These are phyloP conservation scores for Fonticula alba DNA, from an alignment of 78 protist genomes.

Conservation along the genomic window DNA sequence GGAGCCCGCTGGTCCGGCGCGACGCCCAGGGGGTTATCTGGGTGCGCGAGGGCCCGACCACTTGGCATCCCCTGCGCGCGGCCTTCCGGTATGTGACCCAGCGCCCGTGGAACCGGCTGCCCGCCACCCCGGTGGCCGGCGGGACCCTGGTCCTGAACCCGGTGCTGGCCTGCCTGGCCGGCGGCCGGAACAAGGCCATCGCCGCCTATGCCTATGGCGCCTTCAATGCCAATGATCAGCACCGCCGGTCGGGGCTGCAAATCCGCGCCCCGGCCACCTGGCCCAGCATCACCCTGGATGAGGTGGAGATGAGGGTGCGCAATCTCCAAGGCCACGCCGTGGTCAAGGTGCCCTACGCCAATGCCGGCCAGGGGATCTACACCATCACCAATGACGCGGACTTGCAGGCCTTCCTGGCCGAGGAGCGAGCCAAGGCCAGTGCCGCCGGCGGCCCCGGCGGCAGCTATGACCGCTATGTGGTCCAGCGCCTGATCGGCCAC, in stretches of 20 bases:
- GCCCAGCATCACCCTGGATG: slow-evolving; percentile 8
- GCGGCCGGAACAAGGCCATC: slow-evolving; percentile 42
- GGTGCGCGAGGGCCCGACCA: neutral
- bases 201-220: slow-evolving; percentile 32
- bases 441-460: too few relatives aligned
- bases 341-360: slow-evolving; percentile 27
- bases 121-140: slow-evolving; percentile 7
- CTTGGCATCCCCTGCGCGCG: slow-evolving; percentile 20
- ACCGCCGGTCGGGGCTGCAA: slow-evolving; percentile 7
- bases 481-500: slow-evolving; percentile 39
- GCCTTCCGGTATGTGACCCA: slow-evolving; percentile 40
- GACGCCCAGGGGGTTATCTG: neutral
- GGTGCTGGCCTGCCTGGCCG: slow-evolving; percentile 27
- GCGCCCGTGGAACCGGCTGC: slow-evolving; percentile 42
- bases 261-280: slow-evolving; percentile 27
- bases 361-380: slow-evolving; percentile 40
- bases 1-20: too few relatives aligned
- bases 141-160: slow-evolving; percentile 36
- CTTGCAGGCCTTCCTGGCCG: too few relatives aligned
- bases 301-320: slow-evolving; percentile 14
- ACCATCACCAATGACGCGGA: slow-evolving; percentile 22
- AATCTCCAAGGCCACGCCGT: slow-evolving; percentile 33
- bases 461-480: slow-evolving; percentile 36
- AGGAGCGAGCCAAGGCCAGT: too few relatives aligned
- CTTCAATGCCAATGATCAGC: slow-evolving; percentile 15